A percentile compares a stretch with the other conserved stretches of the same genome.
These are phyloP conservation scores for Hypoxylon trugodes DNA, from an alignment of 495 filamentous ascomycete genomes.

Conservation along the genomic window DNA sequence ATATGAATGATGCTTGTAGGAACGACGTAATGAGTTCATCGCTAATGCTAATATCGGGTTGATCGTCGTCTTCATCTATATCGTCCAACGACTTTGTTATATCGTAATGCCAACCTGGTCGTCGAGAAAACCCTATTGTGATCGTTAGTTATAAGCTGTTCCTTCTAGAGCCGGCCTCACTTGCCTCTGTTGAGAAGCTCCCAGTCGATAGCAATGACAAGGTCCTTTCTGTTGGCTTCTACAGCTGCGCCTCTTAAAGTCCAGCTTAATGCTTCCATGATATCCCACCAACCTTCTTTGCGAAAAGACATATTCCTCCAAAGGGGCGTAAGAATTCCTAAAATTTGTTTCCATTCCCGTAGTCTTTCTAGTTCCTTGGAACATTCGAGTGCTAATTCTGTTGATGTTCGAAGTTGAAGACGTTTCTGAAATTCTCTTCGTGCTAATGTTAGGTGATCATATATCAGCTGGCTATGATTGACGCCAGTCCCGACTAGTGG, in stretches of 20 bases:
- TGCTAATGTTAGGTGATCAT: constrained; percentile 67
- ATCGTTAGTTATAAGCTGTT: constrained; percentile 13
- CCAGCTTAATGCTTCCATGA: constrained; percentile 78
- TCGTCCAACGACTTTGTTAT: constrained; percentile 73
- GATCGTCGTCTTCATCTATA: constrained; percentile 60
- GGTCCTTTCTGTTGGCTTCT: constrained; percentile 67
- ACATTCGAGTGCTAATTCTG: constrained; percentile 73
- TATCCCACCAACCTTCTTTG: constrained; percentile 79
- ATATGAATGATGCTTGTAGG: constrained; percentile 75
- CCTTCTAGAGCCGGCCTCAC: constrained; percentile 40
- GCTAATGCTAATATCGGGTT: constrained; percentile 69
- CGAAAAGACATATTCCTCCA: constrained; percentile 81
- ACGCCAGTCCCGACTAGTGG: constrained; percentile 64
- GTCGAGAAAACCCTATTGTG: constrained; percentile 65
- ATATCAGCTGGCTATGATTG: constrained; percentile 70
- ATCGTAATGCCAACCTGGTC: constrained; percentile 73
- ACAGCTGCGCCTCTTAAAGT: constrained; percentile 76
- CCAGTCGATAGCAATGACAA: constrained; percentile 81
- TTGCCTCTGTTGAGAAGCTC: constrained; percentile 77
- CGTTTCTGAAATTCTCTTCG: constrained; percentile 70
- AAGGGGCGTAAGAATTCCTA: constrained; percentile 71
- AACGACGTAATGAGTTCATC: constrained; percentile 76
- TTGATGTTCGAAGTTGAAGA: constrained; percentile 69
- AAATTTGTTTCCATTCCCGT: constrained; percentile 70
- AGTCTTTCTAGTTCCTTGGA: constrained; percentile 71